Percentiles rank a stretch among this genome's conserved stretches.
These are phyloP conservation scores for Candida jianshihensis DNA, from an alignment of 805 yeast species.

Conservation along the genomic window DNA sequence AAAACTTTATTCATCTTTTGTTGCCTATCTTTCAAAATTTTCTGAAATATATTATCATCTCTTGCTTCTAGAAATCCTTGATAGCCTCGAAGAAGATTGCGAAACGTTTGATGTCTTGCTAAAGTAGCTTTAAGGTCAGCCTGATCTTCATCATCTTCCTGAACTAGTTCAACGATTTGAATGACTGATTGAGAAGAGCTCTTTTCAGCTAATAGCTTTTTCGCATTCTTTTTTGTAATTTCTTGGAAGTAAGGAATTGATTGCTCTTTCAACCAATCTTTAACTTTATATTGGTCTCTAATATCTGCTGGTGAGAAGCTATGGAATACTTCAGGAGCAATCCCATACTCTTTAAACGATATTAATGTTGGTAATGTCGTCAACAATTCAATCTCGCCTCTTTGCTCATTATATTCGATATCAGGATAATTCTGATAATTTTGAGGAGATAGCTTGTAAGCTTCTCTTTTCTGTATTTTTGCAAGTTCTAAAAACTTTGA, in stretches of 20 bases:
- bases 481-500: constrained; percentile 30
- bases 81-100: constrained; percentile 12
- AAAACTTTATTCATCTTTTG: constrained; percentile 38
- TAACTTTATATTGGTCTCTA: constrained; percentile 41
- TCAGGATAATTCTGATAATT: too few relatives aligned
- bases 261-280: constrained; percentile 39
- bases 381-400: constrained; percentile 43
- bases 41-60: constrained; percentile 23
- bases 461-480: constrained; percentile 31
- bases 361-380: constrained; percentile 58
- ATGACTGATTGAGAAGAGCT: constrained; percentile 17
- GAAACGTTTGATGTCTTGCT: too few relatives aligned
- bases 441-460: constrained; percentile 32
- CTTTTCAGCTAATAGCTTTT: constrained; percentile 8
- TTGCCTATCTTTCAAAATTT: constrained; percentile 32
- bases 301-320: constrained; percentile 60
- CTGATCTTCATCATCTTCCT: constrained; percentile 15
- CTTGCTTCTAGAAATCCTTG: constrained; percentile 41
- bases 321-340: constrained; percentile 46
- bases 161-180: constrained; percentile 4
- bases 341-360: constrained; percentile 50
- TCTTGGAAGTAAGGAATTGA: constrained; percentile 45
- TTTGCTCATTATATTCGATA: constrained; percentile 34
- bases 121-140: too few relatives aligned
- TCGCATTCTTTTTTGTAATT: constrained; percentile 29